Evolutionary conservation across 2,329 filamentous ascomycete genomes (phyloP).

Genomic region (Alternaria metachromatica): DNA sequence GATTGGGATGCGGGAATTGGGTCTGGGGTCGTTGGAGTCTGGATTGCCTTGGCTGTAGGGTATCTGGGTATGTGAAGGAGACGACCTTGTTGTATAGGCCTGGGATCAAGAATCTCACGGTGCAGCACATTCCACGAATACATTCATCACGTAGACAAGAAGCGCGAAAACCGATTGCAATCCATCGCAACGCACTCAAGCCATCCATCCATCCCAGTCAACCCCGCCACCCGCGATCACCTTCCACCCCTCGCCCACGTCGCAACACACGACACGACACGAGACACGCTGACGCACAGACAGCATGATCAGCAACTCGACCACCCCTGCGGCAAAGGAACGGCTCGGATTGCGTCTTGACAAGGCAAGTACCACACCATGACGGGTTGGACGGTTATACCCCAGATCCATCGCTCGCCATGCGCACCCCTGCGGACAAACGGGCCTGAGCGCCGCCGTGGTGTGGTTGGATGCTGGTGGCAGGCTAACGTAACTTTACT

Average conservation of each 20-base stretch:
- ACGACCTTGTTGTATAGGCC: not conserved
- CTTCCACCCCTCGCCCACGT: not conserved
- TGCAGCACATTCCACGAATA: not conserved
- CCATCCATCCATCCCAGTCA: not conserved
- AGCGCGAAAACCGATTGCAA: not conserved
- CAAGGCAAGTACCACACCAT: not conserved
- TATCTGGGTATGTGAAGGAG: not conserved
- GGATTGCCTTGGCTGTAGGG: not conserved
- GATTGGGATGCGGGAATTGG: not conserved
- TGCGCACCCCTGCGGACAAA: constrained; percentile 10
- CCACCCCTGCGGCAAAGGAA: constrained; percentile 2
- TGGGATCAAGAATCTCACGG: not conserved
- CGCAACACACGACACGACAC: not conserved
- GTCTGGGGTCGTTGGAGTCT: not conserved
- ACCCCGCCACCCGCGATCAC: not conserved
- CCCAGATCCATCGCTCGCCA: constrained; percentile 1
- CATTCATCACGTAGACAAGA: not conserved
- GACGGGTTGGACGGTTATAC: not conserved
- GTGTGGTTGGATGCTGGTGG: not conserved
- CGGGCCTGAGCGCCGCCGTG: constrained; percentile 12
- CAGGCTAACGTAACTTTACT: not conserved
- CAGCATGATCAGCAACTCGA: not conserved
- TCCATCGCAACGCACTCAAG: not conserved
- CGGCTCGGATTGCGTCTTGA: constrained; percentile 1
- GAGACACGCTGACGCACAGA: constrained; percentile 6